Percentiles rank a stretch among this genome's conserved stretches.
phyloP scores from a whole-genome alignment of 2,329 filamentous ascomycete species.

The Alternaria gansuensis region DNA sequence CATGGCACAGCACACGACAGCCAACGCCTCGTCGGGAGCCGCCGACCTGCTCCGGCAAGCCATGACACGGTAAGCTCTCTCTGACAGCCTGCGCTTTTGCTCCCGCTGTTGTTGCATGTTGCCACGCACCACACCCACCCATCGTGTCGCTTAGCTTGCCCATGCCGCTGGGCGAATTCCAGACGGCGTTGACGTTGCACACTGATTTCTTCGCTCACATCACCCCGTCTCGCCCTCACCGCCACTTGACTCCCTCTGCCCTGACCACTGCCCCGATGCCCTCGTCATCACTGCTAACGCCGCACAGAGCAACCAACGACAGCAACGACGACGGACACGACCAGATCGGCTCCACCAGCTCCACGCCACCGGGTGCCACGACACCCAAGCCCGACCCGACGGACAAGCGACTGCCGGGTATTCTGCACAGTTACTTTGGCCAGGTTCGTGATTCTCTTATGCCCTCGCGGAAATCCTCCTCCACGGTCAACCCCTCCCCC shows the following conservation, averaged over 20 bases:
- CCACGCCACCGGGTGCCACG: constrained; percentile 87
- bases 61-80: constrained; percentile 63
- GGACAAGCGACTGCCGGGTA: constrained; percentile 94
- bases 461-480: constrained; percentile 51
- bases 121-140: constrained; percentile 10
- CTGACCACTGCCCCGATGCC: constrained; percentile 35
- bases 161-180: constrained; percentile 24
- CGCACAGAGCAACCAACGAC: constrained; percentile 64
- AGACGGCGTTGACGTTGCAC: constrained; percentile 41
- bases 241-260: constrained; percentile 14
- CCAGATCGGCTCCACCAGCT: constrained; percentile 80
- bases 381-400: constrained; percentile 92
- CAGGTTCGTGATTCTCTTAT: constrained; percentile 89
- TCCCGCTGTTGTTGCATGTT: not conserved
- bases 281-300: constrained; percentile 47
- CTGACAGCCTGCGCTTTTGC: not conserved
- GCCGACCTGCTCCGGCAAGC: constrained; percentile 67
- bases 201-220: constrained; percentile 33
- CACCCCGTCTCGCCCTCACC: constrained; percentile 19
- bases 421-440: constrained; percentile 94
- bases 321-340: constrained; percentile 77
- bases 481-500: constrained; percentile 51
- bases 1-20: constrained; percentile 47
- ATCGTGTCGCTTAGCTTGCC: constrained; percentile 31
- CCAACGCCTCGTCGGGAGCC: constrained; percentile 60